Evolutionary conservation across 31 red algal species (phyloP).

Genomic region (Asparagopsis taxiformis): DNA sequence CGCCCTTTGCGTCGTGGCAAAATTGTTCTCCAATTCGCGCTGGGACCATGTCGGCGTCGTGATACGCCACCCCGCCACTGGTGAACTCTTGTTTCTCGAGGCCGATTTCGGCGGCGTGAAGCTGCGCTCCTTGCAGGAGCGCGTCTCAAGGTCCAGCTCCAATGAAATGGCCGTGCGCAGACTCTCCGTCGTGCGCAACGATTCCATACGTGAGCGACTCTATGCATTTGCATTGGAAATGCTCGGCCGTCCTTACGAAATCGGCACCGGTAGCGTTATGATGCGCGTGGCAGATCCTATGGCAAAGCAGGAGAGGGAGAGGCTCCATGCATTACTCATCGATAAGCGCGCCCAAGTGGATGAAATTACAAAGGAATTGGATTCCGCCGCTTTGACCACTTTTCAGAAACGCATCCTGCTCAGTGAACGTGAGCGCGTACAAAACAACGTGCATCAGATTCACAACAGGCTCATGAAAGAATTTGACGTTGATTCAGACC

Average conservation of each 20-base stretch:
- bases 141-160: constrained; percentile 75
- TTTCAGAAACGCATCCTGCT: constrained; percentile 77
- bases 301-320: constrained; percentile 90
- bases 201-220: constrained; percentile 71
- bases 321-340: constrained; percentile 86
- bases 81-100: constrained; percentile 89
- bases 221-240: constrained; percentile 83
- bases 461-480: constrained; percentile 57
- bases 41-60: constrained; percentile 99
- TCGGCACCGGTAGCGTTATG: constrained; percentile 72
- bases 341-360: constrained; percentile 76
- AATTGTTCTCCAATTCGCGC: constrained; percentile 85
- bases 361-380: constrained; percentile 85
- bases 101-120: constrained; percentile 97
- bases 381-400: constrained; percentile 74
- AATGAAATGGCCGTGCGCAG: constrained; percentile 95
- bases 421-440: constrained; percentile 66
- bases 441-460: constrained; percentile 35
- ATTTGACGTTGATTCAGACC: constrained; percentile 42
- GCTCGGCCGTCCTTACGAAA: constrained; percentile 90
- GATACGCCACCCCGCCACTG: constrained; percentile 72
- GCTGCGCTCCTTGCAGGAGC: constrained; percentile 81
- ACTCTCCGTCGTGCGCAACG: constrained; percentile 80
- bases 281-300: constrained; percentile 79
- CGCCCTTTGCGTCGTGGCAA: constrained; percentile 79